Conservation (phyloP, 2,329 filamentous ascomycete genomes). For the Acephala macrosclerotiorum region DNA sequence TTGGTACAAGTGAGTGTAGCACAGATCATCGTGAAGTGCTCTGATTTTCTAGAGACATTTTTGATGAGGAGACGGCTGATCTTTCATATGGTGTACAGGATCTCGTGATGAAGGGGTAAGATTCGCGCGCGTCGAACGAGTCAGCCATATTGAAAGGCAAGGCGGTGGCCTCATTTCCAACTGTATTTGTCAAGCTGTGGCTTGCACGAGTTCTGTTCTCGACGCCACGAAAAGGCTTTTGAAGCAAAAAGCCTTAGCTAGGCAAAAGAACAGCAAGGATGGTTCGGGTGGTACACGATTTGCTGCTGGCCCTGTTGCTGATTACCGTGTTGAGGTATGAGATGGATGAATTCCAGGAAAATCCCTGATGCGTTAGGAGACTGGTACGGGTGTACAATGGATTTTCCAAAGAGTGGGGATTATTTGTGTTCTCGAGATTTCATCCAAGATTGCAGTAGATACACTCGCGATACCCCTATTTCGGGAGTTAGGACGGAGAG, state of each 20-base stretch:
- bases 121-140: background rate
- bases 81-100: too few species aligned
- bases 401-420: slow-evolving; percentile 9
- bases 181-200: background rate
- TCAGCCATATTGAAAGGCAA: background rate
- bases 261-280: background rate
- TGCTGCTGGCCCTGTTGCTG: background rate
- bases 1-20: background rate
- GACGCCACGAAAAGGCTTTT: background rate
- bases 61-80: background rate
- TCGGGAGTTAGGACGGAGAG: background rate
- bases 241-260: background rate
- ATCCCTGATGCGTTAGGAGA: slow-evolving; percentile 8
- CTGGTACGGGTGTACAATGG: slow-evolving; percentile 5
- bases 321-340: background rate
- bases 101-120: background rate
- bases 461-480: background rate
- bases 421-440: background rate
- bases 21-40: background rate
- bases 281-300: background rate
- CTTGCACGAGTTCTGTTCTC: slow-evolving; percentile 1
- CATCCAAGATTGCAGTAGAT: slow-evolving; percentile 16
- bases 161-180: background rate
- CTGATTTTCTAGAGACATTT: background rate
- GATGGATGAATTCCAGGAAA: background rate